Conservation (phyloP, 305 asterid genomes). For the Fraxinus albicans region DNA sequence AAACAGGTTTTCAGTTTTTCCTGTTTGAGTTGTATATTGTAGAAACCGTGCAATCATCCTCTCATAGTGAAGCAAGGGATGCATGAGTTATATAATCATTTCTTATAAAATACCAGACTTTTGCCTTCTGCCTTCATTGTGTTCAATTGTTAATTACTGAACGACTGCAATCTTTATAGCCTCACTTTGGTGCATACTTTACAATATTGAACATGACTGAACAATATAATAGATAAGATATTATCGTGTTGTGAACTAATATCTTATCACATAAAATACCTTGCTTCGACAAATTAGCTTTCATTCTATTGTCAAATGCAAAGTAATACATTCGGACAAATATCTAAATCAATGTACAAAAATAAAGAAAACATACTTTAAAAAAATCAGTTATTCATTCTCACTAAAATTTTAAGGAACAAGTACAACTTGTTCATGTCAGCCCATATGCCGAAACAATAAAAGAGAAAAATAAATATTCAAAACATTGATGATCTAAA, state of each 20-base stretch:
- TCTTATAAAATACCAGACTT: background rate
- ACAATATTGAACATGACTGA: background rate
- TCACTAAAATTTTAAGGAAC: background rate
- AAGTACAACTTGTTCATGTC: background rate
- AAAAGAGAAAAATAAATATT: constrained; percentile 7
- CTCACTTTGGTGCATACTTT: background rate
- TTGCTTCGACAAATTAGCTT: background rate
- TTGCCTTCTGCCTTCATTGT: background rate
- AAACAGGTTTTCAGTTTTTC: background rate
- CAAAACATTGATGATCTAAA: background rate
- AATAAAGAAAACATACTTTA: background rate
- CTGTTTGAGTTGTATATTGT: constrained; percentile 3
- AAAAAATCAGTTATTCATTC: background rate
- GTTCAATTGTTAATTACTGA: background rate
- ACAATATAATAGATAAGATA: background rate
- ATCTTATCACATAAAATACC: background rate
- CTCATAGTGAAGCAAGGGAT: background rate
- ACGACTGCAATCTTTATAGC: background rate
- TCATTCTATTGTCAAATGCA: background rate
- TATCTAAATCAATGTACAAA: background rate
- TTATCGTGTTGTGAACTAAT: background rate
- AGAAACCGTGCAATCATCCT: background rate
- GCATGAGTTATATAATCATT: background rate
- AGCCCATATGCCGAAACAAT: background rate
- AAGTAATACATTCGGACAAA: background rate